Evolutionary conservation across 495 filamentous ascomycete genomes (phyloP).

Genomic region (Jackrogersella minutella): DNA sequence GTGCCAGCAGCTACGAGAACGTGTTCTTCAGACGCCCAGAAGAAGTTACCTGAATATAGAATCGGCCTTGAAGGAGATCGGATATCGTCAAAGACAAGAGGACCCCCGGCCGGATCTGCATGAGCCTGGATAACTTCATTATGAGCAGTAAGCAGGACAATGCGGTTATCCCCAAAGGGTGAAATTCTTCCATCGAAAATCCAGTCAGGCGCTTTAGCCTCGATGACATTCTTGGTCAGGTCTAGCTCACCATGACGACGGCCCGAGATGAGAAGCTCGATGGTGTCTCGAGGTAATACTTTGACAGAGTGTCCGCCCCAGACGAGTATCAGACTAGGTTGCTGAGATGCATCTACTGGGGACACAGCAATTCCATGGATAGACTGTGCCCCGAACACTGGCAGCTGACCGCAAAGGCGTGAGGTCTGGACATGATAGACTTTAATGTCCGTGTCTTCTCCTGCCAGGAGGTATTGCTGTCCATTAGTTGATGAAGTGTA

Average conservation of each 20-base stretch:
- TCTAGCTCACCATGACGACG: neutral
- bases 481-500: constrained; percentile 40
- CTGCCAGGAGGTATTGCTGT: constrained; percentile 66
- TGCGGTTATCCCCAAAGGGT: constrained; percentile 40
- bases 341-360: constrained; percentile 20
- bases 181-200: constrained; percentile 76
- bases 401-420: constrained; percentile 48
- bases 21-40: constrained; percentile 61
- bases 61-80: constrained; percentile 80
- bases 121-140: constrained; percentile 68
- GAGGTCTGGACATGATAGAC: constrained; percentile 58
- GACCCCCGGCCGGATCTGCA: constrained; percentile 25
- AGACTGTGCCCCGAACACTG: constrained; percentile 67
- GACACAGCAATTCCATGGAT: constrained; percentile 73
- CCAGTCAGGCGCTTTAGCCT: constrained; percentile 73
- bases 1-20: constrained; percentile 87
- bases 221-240: constrained; percentile 15
- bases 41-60: constrained; percentile 82
- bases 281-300: constrained; percentile 30
- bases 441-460: constrained; percentile 77
- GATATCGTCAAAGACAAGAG: constrained; percentile 50
- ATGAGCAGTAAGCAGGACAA: constrained; percentile 79
- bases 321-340: constrained; percentile 51
- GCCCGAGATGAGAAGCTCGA: constrained; percentile 39
- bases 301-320: constrained; percentile 64